Percentiles rank a stretch among this genome's conserved stretches.
These are phyloP conservation scores for Rhipidocladum racemiflorum DNA, from an alignment of 176 grass and related monocot species.

Conservation along the genomic window DNA sequence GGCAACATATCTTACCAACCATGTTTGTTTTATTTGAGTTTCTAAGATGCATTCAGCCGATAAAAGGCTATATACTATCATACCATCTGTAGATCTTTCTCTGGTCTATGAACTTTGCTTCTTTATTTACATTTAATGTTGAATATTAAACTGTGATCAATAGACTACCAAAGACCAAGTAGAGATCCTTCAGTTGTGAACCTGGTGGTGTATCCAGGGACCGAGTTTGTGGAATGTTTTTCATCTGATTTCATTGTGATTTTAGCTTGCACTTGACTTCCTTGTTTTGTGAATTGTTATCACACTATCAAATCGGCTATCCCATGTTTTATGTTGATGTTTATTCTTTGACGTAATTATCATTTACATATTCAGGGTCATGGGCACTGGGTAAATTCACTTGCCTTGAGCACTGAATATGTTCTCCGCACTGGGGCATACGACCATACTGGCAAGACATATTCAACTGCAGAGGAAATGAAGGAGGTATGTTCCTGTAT, in stretches of 20 bases:
- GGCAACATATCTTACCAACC: background rate
- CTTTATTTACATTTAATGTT: background rate
- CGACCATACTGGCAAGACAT: conserved; percentile 87
- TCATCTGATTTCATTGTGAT: conserved; percentile 15
- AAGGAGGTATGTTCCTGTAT: conserved; percentile 55
- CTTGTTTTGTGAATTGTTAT: background rate
- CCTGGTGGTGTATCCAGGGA: background rate
- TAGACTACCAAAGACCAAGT: background rate
- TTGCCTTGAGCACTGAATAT: conserved; percentile 96
- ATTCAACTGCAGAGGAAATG: conserved; percentile 82
- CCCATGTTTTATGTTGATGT: background rate
- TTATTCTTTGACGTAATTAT: background rate
- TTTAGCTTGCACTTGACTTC: background rate
- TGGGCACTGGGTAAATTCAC: conserved; percentile 97
- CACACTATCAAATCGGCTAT: conserved; percentile 6
- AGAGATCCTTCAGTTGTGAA: conserved; percentile 10
- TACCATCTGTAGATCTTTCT: background rate
- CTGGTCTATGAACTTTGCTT: background rate
- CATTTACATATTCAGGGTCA: conserved; percentile 58
- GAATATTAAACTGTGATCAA: background rate
- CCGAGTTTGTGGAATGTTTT: background rate
- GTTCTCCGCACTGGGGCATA: conserved; percentile 93
- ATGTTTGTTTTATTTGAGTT: background rate
- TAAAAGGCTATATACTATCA: background rate
- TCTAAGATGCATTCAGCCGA: background rate